A percentile compares a stretch with the other conserved stretches of the same genome.
phyloP scores from a whole-genome alignment of 257 asterid genomes.

The Solanum gracilifrons region DNA sequence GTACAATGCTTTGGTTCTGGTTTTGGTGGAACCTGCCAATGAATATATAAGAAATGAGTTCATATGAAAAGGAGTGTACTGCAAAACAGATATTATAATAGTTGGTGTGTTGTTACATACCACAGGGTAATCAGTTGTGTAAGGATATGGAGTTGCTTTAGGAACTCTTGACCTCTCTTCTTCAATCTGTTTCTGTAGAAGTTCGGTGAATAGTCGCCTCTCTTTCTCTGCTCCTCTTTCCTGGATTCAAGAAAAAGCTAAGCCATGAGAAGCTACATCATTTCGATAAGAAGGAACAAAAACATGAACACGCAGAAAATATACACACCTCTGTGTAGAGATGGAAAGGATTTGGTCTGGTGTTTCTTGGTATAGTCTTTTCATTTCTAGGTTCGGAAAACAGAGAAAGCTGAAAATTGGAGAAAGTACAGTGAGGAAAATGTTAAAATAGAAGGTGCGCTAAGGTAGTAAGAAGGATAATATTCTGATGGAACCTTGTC shows the following conservation, averaged over 20 bases:
- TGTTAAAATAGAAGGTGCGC: not conserved
- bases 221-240: conserved; percentile 94
- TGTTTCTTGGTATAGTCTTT: conserved; percentile 52
- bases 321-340: conserved; percentile 70
- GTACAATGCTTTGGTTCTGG: conserved; percentile 97
- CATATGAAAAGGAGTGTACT: not conserved
- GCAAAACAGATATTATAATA: not conserved
- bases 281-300: not conserved
- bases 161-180: conserved; percentile 83
- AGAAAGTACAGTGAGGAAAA: not conserved
- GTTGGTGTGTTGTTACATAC: conserved; percentile 19
- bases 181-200: conserved; percentile 58
- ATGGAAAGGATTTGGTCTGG: conserved; percentile 73
- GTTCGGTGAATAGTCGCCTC: conserved; percentile 43
- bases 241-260: conserved; percentile 19
- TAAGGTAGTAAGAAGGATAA: not conserved
- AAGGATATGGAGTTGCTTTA: conserved; percentile 88
- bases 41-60: not conserved
- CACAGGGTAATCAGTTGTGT: conserved; percentile 95
- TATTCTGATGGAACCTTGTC: conserved; percentile 44
- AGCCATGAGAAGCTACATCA: not conserved
- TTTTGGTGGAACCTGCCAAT: conserved; percentile 69
- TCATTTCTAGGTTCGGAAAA: conserved; percentile 54
- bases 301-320: not conserved
- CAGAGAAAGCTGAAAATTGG: conserved; percentile 57